Evolutionary conservation across 257 asterid species (phyloP).

Genomic region (Solanum clarkiae): DNA sequence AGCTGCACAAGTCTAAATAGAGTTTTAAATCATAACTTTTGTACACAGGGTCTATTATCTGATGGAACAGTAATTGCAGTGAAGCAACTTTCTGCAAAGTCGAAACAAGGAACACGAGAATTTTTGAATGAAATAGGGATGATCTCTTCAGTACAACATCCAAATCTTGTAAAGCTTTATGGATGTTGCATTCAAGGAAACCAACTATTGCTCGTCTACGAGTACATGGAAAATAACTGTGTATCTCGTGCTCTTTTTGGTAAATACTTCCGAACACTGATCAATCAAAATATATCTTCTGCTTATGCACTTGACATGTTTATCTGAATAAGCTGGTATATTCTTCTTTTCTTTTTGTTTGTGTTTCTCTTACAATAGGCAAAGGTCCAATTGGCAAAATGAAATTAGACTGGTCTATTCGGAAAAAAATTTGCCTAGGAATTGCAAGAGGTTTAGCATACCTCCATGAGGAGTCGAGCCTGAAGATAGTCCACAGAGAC

Average conservation of each 20-base stretch:
- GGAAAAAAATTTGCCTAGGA: slow-evolving; percentile 64
- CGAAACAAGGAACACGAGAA: slow-evolving; percentile 84
- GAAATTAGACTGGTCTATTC: slow-evolving; percentile 72
- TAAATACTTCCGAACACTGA: slow-evolving; percentile 13
- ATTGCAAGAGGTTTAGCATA: slow-evolving; percentile 73
- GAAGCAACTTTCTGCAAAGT: slow-evolving; percentile 84
- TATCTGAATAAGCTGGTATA: background rate
- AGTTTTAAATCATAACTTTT: background rate
- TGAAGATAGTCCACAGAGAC: slow-evolving; percentile 86
- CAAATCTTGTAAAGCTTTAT: slow-evolving; percentile 76
- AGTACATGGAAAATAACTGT: slow-evolving; percentile 86
- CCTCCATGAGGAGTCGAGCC: slow-evolving; percentile 78
- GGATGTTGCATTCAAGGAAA: slow-evolving; percentile 92
- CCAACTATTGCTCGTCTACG: slow-evolving; percentile 57
- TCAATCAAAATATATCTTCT: background rate
- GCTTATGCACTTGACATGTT: background rate
- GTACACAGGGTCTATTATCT: slow-evolving; percentile 48
- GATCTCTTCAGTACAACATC: slow-evolving; percentile 79
- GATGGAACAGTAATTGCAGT: slow-evolving; percentile 90
- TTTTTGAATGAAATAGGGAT: slow-evolving; percentile 82
- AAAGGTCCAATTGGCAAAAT: slow-evolving; percentile 23
- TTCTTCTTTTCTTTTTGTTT: background rate
- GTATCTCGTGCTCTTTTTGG: slow-evolving; percentile 75
- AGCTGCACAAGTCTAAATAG: background rate
- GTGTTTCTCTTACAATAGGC: slow-evolving; percentile 27